Percentiles rank a stretch among this genome's conserved stretches.
These are phyloP conservation scores for Periconia sp. DNA, from an alignment of 2,329 filamentous ascomycete genomes.

Conservation along the genomic window DNA sequence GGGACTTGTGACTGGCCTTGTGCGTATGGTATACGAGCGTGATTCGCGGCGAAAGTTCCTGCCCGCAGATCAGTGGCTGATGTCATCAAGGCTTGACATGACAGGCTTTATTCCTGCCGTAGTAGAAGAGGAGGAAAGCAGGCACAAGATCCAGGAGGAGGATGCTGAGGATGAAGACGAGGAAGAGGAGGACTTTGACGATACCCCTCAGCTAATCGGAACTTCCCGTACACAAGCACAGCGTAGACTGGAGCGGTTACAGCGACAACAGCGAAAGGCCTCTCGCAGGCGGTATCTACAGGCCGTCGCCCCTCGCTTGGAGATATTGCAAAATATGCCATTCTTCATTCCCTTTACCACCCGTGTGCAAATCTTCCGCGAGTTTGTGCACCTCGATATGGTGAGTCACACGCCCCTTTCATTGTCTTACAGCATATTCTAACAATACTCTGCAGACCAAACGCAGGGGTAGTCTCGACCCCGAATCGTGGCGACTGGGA, in stretches of 20 bases:
- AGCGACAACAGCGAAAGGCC: constrained; percentile 65
- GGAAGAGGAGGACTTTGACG: constrained; percentile 43
- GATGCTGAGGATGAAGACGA: constrained; percentile 58
- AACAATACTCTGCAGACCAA: constrained; percentile 47
- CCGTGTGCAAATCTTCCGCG: constrained; percentile 86
- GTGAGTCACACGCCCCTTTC: constrained; percentile 10
- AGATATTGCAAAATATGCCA: constrained; percentile 93
- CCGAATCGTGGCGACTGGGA: constrained; percentile 72
- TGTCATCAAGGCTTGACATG: constrained; percentile 87
- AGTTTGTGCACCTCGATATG: constrained; percentile 88
- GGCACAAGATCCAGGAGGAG: constrained; percentile 68
- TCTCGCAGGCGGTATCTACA: constrained; percentile 73
- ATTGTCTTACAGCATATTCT: constrained; percentile 1
- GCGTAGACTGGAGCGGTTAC: constrained; percentile 63
- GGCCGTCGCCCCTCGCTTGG: constrained; percentile 79
- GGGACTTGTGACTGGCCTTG: constrained; percentile 73
- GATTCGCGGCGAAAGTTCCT: constrained; percentile 88
- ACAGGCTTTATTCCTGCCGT: constrained; percentile 78
- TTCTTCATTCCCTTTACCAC: constrained; percentile 95
- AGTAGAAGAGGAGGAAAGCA: constrained; percentile 79
- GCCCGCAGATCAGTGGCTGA: constrained; percentile 85
- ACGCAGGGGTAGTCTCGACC: constrained; percentile 69
- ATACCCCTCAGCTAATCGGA: constrained; percentile 49
- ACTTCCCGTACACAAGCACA: constrained; percentile 65
- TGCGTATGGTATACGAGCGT: constrained; percentile 88